A percentile compares a stretch with the other conserved stretches of the same genome.
Conservation (phyloP, 2,329 filamentous ascomycete genomes). For the Talaromyces sp. region DNA sequence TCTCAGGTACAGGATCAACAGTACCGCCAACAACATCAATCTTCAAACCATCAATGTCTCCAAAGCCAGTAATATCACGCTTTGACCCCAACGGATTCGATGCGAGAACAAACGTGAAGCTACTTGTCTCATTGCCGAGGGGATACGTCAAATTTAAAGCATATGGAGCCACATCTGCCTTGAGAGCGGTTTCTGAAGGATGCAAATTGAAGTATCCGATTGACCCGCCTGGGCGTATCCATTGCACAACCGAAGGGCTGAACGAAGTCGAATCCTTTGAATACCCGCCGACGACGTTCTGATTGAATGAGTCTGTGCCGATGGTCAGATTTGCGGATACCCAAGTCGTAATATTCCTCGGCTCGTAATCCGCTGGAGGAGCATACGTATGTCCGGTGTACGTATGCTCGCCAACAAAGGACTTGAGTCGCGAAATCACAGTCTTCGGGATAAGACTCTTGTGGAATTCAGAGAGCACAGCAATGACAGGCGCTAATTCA, state of each 20-base stretch:
- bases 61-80: constrained; percentile 14
- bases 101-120: constrained; percentile 45
- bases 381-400: constrained; percentile 55
- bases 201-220: constrained; percentile 33
- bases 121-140: constrained; percentile 46
- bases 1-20: constrained; percentile 16
- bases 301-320: constrained; percentile 57
- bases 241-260: constrained; percentile 60
- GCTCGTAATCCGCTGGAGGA: constrained; percentile 55
- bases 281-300: constrained; percentile 56
- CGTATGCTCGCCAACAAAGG: constrained; percentile 53
- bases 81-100: constrained; percentile 19
- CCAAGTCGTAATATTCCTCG: constrained; percentile 60
- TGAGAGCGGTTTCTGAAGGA: constrained; percentile 40
- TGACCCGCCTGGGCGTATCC: constrained; percentile 41
- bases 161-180: constrained; percentile 42
- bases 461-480: constrained; percentile 53
- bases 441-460: constrained; percentile 45
- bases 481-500: constrained; percentile 55
- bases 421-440: constrained; percentile 35
- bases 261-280: constrained; percentile 52
- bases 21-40: constrained; percentile 19
- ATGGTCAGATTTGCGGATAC: constrained; percentile 56
- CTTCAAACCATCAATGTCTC: constrained; percentile 19
- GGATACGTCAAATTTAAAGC: constrained; percentile 54